These are phyloP conservation scores for Hsuehochloa calcarea DNA, from an alignment of 176 grass and related monocot genomes.

Conservation along the genomic window DNA sequence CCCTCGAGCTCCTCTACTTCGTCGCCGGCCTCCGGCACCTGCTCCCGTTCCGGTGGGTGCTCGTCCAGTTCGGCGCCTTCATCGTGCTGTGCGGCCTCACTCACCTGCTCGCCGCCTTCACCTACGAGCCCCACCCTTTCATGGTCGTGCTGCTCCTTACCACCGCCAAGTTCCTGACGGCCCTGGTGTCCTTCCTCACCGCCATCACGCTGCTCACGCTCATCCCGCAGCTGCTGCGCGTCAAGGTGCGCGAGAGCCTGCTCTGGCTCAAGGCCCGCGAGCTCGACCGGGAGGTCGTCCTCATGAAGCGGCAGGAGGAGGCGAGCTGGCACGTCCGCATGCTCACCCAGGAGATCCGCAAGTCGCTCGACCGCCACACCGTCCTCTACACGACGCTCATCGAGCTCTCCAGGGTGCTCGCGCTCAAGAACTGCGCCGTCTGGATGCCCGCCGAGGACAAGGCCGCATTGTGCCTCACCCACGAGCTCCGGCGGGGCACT, in stretches of 20 bases:
- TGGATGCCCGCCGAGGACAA: constrained; percentile 72
- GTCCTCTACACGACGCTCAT: constrained; percentile 93
- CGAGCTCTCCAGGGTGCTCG: constrained; percentile 88
- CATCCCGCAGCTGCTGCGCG: constrained; percentile 89
- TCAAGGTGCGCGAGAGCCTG: constrained; percentile 92
- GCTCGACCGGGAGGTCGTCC: constrained; percentile 75
- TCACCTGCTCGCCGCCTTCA: constrained; percentile 87
- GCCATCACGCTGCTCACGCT: constrained; percentile 92
- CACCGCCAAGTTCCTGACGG: constrained; percentile 89
- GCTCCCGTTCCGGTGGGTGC: constrained; percentile 93
- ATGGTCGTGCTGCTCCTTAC: constrained; percentile 72
- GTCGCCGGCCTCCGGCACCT: constrained; percentile 69
- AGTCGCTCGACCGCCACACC: constrained; percentile 81
- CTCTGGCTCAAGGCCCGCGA: constrained; percentile 79
- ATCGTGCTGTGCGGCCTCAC: constrained; percentile 95
- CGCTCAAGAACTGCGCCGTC: constrained; percentile 76
- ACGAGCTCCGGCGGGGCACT: constrained; percentile 46
- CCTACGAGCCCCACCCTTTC: constrained; percentile 88
- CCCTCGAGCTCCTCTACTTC: constrained; percentile 90
- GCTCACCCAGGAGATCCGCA: constrained; percentile 92
- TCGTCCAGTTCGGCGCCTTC: constrained; percentile 87
- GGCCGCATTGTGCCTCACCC: constrained; percentile 59
- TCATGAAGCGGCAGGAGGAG: constrained; percentile 86
- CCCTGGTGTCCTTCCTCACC: constrained; percentile 86
- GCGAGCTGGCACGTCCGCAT: constrained; percentile 93